These are phyloP conservation scores for Seiridium unicorne DNA, from an alignment of 2,329 filamentous ascomycete genomes.

Conservation along the genomic window DNA sequence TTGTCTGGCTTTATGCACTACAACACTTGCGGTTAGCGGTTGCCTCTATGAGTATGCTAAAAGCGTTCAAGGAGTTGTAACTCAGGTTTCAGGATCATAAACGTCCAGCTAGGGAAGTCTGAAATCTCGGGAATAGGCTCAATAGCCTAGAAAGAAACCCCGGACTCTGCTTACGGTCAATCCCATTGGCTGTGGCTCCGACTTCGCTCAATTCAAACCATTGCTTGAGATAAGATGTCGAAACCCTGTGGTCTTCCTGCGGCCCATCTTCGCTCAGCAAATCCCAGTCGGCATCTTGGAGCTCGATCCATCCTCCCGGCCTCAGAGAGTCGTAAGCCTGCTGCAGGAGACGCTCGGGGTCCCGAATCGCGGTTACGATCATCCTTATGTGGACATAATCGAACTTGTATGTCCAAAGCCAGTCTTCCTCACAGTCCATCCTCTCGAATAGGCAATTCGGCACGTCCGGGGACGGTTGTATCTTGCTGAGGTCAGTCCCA, in stretches of 20 bases:
- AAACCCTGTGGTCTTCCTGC: neutral
- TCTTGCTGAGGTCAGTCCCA: conserved; percentile 3
- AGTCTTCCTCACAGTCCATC: conserved; percentile 3
- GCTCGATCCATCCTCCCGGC: conserved; percentile 5
- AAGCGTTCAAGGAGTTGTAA: too few relatives aligned
- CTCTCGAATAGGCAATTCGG: conserved; percentile 5
- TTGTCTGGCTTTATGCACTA: conserved; percentile 1
- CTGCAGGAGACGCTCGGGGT: neutral
- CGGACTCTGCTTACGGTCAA: neutral
- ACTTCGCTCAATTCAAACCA: conserved; percentile 1
- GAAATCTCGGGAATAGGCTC: too few relatives aligned
- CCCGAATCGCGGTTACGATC: neutral
- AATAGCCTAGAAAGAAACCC: too few relatives aligned
- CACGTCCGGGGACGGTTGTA: conserved; percentile 1
- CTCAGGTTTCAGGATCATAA: too few relatives aligned
- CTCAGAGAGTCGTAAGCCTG: neutral
- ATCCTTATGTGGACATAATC: conserved; percentile 4
- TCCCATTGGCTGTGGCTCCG: neutral
- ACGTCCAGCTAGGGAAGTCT: too few relatives aligned
- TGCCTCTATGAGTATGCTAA: too few relatives aligned
- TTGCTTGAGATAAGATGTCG: neutral
- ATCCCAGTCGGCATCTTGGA: conserved; percentile 7
- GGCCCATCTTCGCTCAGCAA: conserved; percentile 4
- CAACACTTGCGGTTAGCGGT: too few relatives aligned
- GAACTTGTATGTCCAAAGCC: conserved; percentile 5